phyloP scores from a whole-genome alignment of 176 grass and related monocot genomes.

The Guadua angustifolia region DNA sequence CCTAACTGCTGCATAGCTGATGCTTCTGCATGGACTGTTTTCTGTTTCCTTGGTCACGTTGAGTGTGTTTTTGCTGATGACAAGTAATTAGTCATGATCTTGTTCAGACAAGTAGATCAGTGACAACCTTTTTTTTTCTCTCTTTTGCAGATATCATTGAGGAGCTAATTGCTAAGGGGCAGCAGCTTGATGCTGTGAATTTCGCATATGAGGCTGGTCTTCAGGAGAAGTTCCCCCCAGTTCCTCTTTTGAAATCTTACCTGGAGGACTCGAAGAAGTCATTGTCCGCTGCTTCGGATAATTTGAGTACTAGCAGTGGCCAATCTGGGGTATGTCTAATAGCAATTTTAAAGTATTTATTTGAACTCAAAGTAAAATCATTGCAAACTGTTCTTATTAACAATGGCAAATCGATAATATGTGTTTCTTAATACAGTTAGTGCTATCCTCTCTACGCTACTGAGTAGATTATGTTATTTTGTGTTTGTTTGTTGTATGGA shows the following conservation, averaged over 20 bases:
- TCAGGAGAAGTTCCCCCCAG: conserved; percentile 76
- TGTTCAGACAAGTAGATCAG: conserved; percentile 22
- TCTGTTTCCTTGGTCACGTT: conserved; percentile 10
- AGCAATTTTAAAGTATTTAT: conserved; percentile 3
- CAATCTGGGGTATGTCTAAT: conserved; percentile 61
- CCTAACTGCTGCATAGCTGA: neutral
- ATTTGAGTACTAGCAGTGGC: conserved; percentile 55
- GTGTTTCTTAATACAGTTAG: neutral
- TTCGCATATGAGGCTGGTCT: conserved; percentile 86
- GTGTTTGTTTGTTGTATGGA: neutral
- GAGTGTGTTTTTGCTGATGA: neutral
- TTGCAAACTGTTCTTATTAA: neutral
- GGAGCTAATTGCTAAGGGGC: conserved; percentile 83
- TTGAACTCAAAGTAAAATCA: conserved; percentile 10
- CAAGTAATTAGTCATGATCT: neutral
- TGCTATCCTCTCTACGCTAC: neutral
- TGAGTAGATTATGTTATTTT: neutral
- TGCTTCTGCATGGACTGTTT: conserved; percentile 10
- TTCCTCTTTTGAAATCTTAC: conserved; percentile 87
- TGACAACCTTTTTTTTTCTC: neutral
- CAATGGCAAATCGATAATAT: neutral
- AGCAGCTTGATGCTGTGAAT: conserved; percentile 91
- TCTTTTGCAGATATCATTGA: conserved; percentile 78
- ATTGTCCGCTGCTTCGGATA: conserved; percentile 49
- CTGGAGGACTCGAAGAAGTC: conserved; percentile 72